These are phyloP conservation scores for Blastobotrys elegans DNA, from an alignment of 1,139 yeast genomes.

Conservation along the genomic window DNA sequence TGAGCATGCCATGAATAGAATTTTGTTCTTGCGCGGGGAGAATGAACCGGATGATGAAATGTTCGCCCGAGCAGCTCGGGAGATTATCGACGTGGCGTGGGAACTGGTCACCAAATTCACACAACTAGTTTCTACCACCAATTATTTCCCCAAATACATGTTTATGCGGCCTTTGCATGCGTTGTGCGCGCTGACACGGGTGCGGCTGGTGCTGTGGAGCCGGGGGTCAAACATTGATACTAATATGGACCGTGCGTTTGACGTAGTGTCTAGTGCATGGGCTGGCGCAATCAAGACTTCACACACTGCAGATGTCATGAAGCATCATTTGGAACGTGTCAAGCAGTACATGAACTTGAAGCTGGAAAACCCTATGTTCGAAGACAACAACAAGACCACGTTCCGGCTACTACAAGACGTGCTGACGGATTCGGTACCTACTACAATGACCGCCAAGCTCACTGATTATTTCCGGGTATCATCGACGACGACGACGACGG, in stretches of 20 bases:
- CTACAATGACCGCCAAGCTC: too few species aligned
- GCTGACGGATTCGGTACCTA: neutral
- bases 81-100: constrained; percentile 7
- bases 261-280: constrained; percentile 6
- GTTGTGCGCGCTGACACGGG: constrained; percentile 33
- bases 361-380: neutral
- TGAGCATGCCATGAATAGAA: constrained; percentile 7
- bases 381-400: constrained; percentile 1
- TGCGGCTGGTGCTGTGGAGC: constrained; percentile 20
- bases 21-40: neutral
- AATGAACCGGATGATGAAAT: neutral
- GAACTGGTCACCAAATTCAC: constrained; percentile 8
- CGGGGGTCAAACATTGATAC: constrained; percentile 4
- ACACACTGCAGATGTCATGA: neutral
- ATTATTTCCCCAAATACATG: constrained; percentile 47
- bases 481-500: neutral
- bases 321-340: neutral
- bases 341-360: constrained; percentile 2
- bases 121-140: constrained; percentile 16
- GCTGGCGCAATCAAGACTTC: constrained; percentile 4
- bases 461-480: too few species aligned
- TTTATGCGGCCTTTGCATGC: constrained; percentile 56
- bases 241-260: constrained; percentile 8
- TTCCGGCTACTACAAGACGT: neutral
- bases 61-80: constrained; percentile 1